These are phyloP conservation scores for Trichoderma sp. DNA, from an alignment of 2,329 filamentous ascomycete genomes.

Conservation along the genomic window DNA sequence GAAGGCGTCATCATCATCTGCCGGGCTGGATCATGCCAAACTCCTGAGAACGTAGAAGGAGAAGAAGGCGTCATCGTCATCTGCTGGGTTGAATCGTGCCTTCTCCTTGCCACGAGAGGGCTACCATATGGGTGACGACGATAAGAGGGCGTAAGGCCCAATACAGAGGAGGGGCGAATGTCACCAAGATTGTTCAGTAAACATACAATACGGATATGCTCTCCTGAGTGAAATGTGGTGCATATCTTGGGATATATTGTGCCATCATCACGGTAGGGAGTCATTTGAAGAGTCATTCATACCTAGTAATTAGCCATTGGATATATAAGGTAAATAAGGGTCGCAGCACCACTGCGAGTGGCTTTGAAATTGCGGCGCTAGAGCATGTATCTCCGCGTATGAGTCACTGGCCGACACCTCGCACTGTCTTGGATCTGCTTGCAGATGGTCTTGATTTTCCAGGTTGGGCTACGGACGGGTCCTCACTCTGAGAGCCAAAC, in stretches of 20 bases:
- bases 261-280: neutral
- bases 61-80: neutral
- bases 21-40: neutral
- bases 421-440: neutral
- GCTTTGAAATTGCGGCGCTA: neutral
- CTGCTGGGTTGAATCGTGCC: neutral
- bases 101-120: neutral
- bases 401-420: slow-evolving; percentile 16
- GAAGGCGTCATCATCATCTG: neutral
- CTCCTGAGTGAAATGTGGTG: neutral
- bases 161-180: neutral
- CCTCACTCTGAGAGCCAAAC: neutral
- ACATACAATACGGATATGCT: neutral
- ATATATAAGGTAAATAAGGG: neutral
- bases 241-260: neutral
- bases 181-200: neutral
- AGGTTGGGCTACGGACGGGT: neutral
- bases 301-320: neutral
- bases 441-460: neutral
- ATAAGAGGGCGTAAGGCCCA: neutral
- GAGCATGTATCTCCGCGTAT: neutral
- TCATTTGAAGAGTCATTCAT: slow-evolving; percentile 6
- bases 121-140: neutral
- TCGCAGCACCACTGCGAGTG: neutral
- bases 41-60: neutral